Evolutionary conservation across 2,329 filamentous ascomycete species (phyloP), one percentile per base, ranked within the genome.

Genomic region (Trichoderma gracile): DNA sequence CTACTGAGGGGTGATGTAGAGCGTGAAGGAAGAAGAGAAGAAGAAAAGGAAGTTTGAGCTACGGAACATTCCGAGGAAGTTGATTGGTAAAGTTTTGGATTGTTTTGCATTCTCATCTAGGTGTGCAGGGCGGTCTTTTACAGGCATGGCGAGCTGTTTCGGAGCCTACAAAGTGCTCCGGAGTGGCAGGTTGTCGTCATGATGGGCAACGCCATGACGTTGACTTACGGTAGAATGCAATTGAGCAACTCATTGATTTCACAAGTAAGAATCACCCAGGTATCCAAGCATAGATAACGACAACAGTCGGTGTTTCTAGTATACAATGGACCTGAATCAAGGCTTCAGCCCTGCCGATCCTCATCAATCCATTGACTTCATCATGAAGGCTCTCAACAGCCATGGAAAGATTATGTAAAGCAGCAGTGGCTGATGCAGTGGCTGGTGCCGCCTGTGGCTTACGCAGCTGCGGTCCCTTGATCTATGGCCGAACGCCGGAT

Each of bases 401-500:
- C 33, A 38, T 38, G 33, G 33, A 38, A 38, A 14, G 10, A 38
- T 38, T 38, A 14, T 38, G 33, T 38, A 12, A 38, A 38, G 33
- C 33, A 38, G 10, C 10, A 38, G 57, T 23, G 57, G 57, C 57
- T 60, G 33, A 30, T 50, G 57, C 46, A 17, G 17, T 17, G 15
- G 40, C 40, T 52, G 42, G 17, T 14, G 1, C 27, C 3, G 1
- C n/a, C 17, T 30, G 30, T n/a, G 21, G 12, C 17, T 38, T 14
- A 14, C 33, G 33, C 25, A 23, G 27, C 30, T 27, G 46, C 45
- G 57, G 45, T 60, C 57, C 57, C 57, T 46, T 50, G 57, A 60
- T 61, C 47, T 61, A 53, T 61, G 58, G 58, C 58, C 58, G 47
- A 61, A 61, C 40, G 40, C 49, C 63, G 63, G 63, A 53, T 65